phyloP scores from a whole-genome alignment of 306 rosid genomes.

The Vachellia pachyceras region DNA sequence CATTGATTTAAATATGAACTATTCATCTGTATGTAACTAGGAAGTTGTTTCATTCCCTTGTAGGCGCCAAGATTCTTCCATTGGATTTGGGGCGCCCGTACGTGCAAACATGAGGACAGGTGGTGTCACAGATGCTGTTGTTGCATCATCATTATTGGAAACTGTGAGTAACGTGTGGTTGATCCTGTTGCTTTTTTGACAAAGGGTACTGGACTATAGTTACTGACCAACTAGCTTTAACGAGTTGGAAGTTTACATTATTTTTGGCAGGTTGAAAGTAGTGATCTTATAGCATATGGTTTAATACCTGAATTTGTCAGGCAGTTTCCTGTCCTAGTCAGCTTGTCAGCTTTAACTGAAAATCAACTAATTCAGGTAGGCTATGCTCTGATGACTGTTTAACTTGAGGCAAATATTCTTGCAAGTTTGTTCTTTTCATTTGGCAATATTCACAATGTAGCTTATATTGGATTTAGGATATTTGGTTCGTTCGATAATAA shows the following conservation, averaged over 20 bases:
- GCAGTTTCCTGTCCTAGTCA: slow-evolving; percentile 93
- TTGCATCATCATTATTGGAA: slow-evolving; percentile 86
- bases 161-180: slow-evolving; percentile 59
- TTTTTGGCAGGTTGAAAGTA: slow-evolving; percentile 85
- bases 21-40: slow-evolving; percentile 17
- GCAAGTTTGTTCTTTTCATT: slow-evolving; percentile 24
- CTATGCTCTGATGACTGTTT: slow-evolving; percentile 22
- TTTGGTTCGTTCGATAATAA: slow-evolving; percentile 13
- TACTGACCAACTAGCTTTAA: slow-evolving; percentile 24
- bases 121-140: slow-evolving; percentile 77
- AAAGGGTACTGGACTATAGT: slow-evolving; percentile 36
- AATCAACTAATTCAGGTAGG: slow-evolving; percentile 90
- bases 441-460: slow-evolving; percentile 23
- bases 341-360: slow-evolving; percentile 87
- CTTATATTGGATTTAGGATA: slow-evolving; percentile 23
- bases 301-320: slow-evolving; percentile 98
- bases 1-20: slow-evolving; percentile 10
- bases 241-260: slow-evolving; percentile 24
- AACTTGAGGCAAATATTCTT: not conserved
- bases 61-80: slow-evolving; percentile 94
- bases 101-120: slow-evolving; percentile 93
- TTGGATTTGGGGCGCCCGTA: slow-evolving; percentile 96
- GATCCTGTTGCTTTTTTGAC: slow-evolving; percentile 20
- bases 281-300: slow-evolving; percentile 95
- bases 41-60: slow-evolving; percentile 33